Percentiles rank a stretch among this genome's conserved stretches.
phyloP scores from a whole-genome alignment of 345 rosid species.

The Abelmoschus esculentus region DNA sequence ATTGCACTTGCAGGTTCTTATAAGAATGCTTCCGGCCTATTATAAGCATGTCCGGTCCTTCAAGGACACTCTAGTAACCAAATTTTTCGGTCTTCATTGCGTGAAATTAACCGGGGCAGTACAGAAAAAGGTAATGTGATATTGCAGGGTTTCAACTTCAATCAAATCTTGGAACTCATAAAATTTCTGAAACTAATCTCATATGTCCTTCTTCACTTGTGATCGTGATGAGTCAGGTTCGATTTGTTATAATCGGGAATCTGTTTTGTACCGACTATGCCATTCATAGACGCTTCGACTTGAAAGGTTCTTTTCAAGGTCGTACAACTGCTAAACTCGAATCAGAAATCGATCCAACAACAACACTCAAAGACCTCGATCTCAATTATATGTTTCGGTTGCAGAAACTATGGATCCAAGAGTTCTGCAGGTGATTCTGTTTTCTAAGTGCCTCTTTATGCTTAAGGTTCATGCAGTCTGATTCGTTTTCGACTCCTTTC shows the following conservation, averaged over 20 bases:
- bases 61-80: slow-evolving; percentile 89
- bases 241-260: slow-evolving; percentile 94
- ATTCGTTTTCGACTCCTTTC: not conserved
- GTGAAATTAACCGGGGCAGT: slow-evolving; percentile 71
- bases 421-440: slow-evolving; percentile 66
- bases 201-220: slow-evolving; percentile 9
- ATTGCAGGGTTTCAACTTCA: not conserved
- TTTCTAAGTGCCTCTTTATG: not conserved
- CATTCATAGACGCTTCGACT: slow-evolving; percentile 85
- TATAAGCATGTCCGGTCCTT: slow-evolving; percentile 85
- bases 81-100: slow-evolving; percentile 90
- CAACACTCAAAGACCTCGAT: slow-evolving; percentile 96
- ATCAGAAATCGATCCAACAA: slow-evolving; percentile 76
- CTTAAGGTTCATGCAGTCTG: not conserved
- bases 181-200: not conserved
- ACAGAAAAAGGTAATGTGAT: slow-evolving; percentile 70
- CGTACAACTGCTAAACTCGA: slow-evolving; percentile 76
- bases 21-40: slow-evolving; percentile 93
- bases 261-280: slow-evolving; percentile 65
- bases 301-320: slow-evolving; percentile 98
- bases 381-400: slow-evolving; percentile 68
- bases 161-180: not conserved
- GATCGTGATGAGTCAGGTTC: slow-evolving; percentile 42
- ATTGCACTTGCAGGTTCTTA: slow-evolving; percentile 63
- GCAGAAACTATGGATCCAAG: slow-evolving; percentile 74